These are phyloP conservation scores for Rhizophagus sp. DNA, from an alignment of 192 early-diverging fungal species.

Conservation along the genomic window DNA sequence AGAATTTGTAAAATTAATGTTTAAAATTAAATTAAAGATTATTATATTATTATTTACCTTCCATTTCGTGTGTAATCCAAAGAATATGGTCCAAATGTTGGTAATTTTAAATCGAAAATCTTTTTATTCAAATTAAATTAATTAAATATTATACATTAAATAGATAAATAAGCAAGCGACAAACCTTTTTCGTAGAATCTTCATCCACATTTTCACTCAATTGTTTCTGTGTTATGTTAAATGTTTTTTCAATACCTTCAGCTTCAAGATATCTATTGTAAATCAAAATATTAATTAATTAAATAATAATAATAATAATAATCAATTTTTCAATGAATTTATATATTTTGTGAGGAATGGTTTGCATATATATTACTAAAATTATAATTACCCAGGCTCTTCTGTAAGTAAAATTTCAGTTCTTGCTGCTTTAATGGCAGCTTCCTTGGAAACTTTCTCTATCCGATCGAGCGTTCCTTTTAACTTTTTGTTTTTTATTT, in stretches of 20 bases:
- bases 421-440: slow-evolving; percentile 71
- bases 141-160: background rate
- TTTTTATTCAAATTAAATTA: slow-evolving; percentile 11
- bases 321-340: no score
- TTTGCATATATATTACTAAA: background rate
- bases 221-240: slow-evolving; percentile 75
- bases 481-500: slow-evolving; percentile 72
- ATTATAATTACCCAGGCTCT: slow-evolving; percentile 13
- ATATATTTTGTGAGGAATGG: background rate
- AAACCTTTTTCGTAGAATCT: slow-evolving; percentile 68
- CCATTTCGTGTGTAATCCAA: slow-evolving; percentile 92
- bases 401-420: slow-evolving; percentile 78
- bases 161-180: background rate
- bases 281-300: background rate
- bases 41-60: slow-evolving; percentile 8
- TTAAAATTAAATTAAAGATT: slow-evolving; percentile 5
- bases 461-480: slow-evolving; percentile 60
- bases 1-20: background rate
- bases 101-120: slow-evolving; percentile 78
- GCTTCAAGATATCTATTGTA: slow-evolving; percentile 83
- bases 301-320: no score
- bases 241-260: slow-evolving; percentile 89
- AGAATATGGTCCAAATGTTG: slow-evolving; percentile 85
- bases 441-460: slow-evolving; percentile 64
- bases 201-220: slow-evolving; percentile 71